Evolutionary conservation across 2,329 filamentous ascomycete species (phyloP), one percentile per base, ranked within the genome.

Genomic region (Ampelomyces quisqualis): DNA sequence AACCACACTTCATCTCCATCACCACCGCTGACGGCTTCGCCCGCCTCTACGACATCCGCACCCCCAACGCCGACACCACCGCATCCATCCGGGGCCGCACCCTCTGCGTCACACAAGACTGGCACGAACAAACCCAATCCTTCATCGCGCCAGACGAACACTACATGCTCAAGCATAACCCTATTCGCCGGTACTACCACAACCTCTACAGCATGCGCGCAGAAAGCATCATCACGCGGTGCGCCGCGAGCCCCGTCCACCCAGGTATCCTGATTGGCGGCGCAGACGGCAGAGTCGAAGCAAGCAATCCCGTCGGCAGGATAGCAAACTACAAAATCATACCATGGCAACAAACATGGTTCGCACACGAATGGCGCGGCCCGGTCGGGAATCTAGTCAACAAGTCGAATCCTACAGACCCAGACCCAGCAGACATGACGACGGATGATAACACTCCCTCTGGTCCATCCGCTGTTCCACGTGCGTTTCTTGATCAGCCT

Each of bases 311-410:
- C 1, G 57, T 81, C 23, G 68, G 71, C 7, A 72, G 75, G 29
- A 58, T 80, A 2, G 48, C 77, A 13, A 74, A 76, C 40, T 61
- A 69, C 10, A 80, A 78, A 47, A 70, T 71, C 7, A 65, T 70
- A 7, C 71, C 75, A 8, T 79, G 72, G 68, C 72, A 79, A 42
- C 77, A 80, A 47, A 73, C 67, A 5, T 80, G 79, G 76, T 82
- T 82, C 49, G 60, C 68, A 17, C 78, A 82, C 51, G 77, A 81
- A 40, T 84, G 78, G 77, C 57, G 71, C 14, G 44, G 45, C 3
- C 45, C 54, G 1, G 40, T 62, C n/a, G 43, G 51, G 1, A 22
- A 53, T 2, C 24, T 56, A 34, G 19, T 40, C 1, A 19, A 34
- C n/a, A 35, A 46, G 13, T 26, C 40, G 7, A 31, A 31, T 30